Base-by-base conservation (phyloP, 495 filamentous ascomycete genomes). In the Neurospora sp. region DNA sequence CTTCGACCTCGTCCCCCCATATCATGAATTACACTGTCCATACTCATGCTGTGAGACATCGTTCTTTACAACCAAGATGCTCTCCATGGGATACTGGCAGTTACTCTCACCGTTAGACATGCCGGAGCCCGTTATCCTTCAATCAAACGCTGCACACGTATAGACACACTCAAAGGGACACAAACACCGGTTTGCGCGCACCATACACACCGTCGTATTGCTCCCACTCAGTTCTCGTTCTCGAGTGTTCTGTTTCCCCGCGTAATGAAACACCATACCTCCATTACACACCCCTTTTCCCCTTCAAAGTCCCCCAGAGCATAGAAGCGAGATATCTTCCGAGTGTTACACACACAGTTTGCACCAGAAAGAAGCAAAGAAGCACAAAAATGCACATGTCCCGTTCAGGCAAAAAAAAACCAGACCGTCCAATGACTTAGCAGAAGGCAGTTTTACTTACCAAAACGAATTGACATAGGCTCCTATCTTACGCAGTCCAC, bases 401-500 rank as follows among this genome's bases (percentile, higher is more conserved):
- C 53, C 27, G 14, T 65, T 65, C 27, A 65, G 53, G 53, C 53
- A 31, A 65, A 31, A 14, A 31, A 16, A 16, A 35, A 35, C 20
- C 22, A 14, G 22, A 61, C 53, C 27, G 53, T 27, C 27, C 53
- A 65, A 65, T 65, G 8, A 65, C 53, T 14, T 16, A 65, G 53
- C 53, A 65, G 6, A 65, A 65, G 5, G 27, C 53, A 35, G 53
- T 65, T 65, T 31, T 65, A 65, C 53, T 65, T 65, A 65, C 53
- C 53, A 35, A 18, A 35, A 27, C 53, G 53, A 65, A 8, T 37
- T 35, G 35, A 53, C 44, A 74, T 69, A 94, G 93, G 83, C 89
- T 94, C 74, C 87, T 97, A 74, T 91, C 90, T 72, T 85, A 91
- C 80, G 86, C 87, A 75, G 87, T 97, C 75, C 83, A 87, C 74